A percentile compares a stretch with the other conserved stretches of the same genome.
phyloP scores from a whole-genome alignment of 129 eudicot species.

The Kitagawia praeruptora region DNA sequence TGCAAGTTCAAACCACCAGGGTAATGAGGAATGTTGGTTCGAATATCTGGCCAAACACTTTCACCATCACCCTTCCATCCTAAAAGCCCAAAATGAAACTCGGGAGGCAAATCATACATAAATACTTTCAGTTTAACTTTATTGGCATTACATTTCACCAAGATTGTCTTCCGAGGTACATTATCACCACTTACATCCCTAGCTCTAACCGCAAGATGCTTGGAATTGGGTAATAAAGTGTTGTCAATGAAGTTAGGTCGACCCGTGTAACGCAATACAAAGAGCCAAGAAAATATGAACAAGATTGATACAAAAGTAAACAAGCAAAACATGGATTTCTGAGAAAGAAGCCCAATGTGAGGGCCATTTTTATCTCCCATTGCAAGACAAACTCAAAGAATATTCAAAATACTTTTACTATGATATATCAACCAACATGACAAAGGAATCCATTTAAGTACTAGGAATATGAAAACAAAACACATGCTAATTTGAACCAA shows the following conservation, averaged over 20 bases:
- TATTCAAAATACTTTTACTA: conserved; percentile 3
- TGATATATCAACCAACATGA: conserved; percentile 2
- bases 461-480: background rate
- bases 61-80: conserved; percentile 54
- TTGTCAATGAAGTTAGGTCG: conserved; percentile 35
- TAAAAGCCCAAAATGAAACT: conserved; percentile 66
- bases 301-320: conserved; percentile 39
- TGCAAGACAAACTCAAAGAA: conserved; percentile 17
- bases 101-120: conserved; percentile 86
- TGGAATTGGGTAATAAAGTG: conserved; percentile 38
- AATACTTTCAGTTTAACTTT: conserved; percentile 52
- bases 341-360: conserved; percentile 31
- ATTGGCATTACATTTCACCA: conserved; percentile 13
- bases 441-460: background rate
- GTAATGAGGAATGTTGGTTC: conserved; percentile 42
- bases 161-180: background rate
- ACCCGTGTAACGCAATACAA: conserved; percentile 39
- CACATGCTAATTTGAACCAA: background rate
- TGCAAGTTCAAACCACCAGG: conserved; percentile 89
- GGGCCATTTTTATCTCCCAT: conserved; percentile 39
- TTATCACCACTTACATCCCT: conserved; percentile 1
- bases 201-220: conserved; percentile 16
- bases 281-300: conserved; percentile 52
- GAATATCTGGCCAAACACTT: conserved; percentile 65
- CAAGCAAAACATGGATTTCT: conserved; percentile 45